Percentiles rank a stretch among this genome's conserved stretches.
phyloP scores from a whole-genome alignment of 1,139 yeast genomes.

The Suhomyces yuchorum region DNA sequence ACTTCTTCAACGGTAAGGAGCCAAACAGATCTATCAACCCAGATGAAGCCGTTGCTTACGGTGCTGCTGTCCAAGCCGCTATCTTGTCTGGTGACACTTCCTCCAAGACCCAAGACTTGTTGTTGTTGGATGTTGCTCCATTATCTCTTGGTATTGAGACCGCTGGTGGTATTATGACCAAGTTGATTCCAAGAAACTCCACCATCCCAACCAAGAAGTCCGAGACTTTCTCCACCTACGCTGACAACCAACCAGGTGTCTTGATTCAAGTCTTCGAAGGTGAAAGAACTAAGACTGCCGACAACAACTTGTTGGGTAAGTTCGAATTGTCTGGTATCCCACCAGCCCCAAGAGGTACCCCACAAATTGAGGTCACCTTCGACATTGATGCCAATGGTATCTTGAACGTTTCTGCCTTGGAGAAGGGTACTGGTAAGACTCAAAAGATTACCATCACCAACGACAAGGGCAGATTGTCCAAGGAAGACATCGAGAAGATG shows the following conservation, averaged over 20 bases:
- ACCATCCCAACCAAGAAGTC: slow-evolving; percentile 97
- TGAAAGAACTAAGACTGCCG: slow-evolving; percentile 95
- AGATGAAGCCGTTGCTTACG: slow-evolving; percentile 49
- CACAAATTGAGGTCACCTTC: slow-evolving; percentile 95
- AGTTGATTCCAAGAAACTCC: slow-evolving; percentile 94
- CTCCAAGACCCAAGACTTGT: slow-evolving; percentile 79
- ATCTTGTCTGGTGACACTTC: slow-evolving; percentile 88
- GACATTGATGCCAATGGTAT: slow-evolving; percentile 95
- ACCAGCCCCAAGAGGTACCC: slow-evolving; percentile 98
- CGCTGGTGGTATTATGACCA: slow-evolving; percentile 97
- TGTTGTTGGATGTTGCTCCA: slow-evolving; percentile 90
- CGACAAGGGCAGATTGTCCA: slow-evolving; percentile 55
- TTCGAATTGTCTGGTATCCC: slow-evolving; percentile 95
- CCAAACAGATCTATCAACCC: slow-evolving; percentile 43
- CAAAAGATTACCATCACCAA: slow-evolving; percentile 53
- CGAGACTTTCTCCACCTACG: slow-evolving; percentile 94
- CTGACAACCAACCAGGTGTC: slow-evolving; percentile 97
- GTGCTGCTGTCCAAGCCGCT: slow-evolving; percentile 76
- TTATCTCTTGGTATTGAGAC: slow-evolving; percentile 95
- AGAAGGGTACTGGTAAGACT: slow-evolving; percentile 88
- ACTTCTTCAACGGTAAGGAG: slow-evolving; percentile 47
- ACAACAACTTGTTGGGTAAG: slow-evolving; percentile 93
- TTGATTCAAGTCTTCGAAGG: slow-evolving; percentile 96
- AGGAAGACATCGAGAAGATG: slow-evolving; percentile 55
- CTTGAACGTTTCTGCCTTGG: slow-evolving; percentile 89